Percentiles rank a stretch among this genome's conserved stretches.
Conservation (phyloP, 2,329 filamentous ascomycete genomes). For the Capronia americana region DNA sequence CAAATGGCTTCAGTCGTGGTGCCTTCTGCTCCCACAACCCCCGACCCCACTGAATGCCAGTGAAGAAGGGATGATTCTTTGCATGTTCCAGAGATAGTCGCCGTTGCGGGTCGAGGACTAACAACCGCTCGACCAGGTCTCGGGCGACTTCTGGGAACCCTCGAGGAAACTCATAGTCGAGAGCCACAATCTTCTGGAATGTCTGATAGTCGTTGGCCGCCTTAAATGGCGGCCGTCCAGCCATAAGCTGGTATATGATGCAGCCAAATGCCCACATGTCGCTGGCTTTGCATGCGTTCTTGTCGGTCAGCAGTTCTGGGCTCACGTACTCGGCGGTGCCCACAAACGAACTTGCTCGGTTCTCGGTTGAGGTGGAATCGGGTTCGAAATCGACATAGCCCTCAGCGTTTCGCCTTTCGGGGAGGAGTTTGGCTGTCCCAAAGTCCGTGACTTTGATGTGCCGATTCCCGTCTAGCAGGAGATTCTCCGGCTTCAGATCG, state of each 20-base stretch:
- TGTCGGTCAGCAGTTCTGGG: conserved; percentile 93
- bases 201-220: conserved; percentile 94
- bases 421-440: conserved; percentile 93
- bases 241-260: conserved; percentile 93
- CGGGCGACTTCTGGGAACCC: conserved; percentile 86
- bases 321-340: conserved; percentile 98
- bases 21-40: conserved; percentile 88
- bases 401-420: conserved; percentile 55
- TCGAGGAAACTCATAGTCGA: conserved; percentile 91
- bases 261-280: conserved; percentile 98
- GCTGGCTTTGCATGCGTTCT: conserved; percentile 96
- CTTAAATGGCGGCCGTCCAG: conserved; percentile 97
- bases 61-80: conserved; percentile 95
- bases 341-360: conserved; percentile 90
- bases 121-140: conserved; percentile 85
- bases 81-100: conserved; percentile 93
- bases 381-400: conserved; percentile 49
- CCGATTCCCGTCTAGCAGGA: conserved; percentile 92
- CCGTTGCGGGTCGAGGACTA: conserved; percentile 85
- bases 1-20: conserved; percentile 82
- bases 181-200: conserved; percentile 94
- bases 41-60: conserved; percentile 82
- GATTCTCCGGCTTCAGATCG: conserved; percentile 96
- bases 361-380: conserved; percentile 53
- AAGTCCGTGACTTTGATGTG: conserved; percentile 99